Evolutionary conservation across 2,329 filamentous ascomycete species (phyloP), one percentile per base, ranked within the genome.

Genomic region (Gliomastix tumulicola): DNA sequence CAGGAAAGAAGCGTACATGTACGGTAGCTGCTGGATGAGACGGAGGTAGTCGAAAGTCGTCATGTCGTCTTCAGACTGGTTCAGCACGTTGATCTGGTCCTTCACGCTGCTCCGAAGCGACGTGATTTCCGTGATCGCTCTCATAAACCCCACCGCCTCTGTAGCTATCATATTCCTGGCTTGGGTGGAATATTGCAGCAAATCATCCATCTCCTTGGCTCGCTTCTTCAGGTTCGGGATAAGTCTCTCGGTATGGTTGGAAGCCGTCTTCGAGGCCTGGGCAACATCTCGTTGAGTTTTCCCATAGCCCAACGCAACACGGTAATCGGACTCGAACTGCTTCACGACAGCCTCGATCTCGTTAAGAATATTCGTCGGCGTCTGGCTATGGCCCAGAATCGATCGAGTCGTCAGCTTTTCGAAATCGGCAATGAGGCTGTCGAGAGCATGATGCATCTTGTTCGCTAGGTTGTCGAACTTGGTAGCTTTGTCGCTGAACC

Each of bases 1-100:
- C 16, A 94, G 67, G 40, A 95, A 84, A 3, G 88, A 89, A 1
- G 89, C 89, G 55, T 97, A 98, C 49, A 94, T 80, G 39, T 84
- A 82, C 1, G 92, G 92, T 21, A 97, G 73, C 44, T 89, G 80
- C 30, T 89, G 82, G 23, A 96, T 82, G 17, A 87, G 69, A 15
- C 82, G 79, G 17, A 98, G 69, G 28, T 86, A 76, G 44, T 94
- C 83, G 54, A 96, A 89, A 0, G 84, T 82, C 21, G 86, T 79
- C 52, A 84, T 71, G 32, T 86, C 84, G 41, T 92, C 84, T 41
- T 84, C 76, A 7, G 83, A 78, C 34, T 86, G 69, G 44, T 82
- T 81, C 31, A 96, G 63, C 3, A 75, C 70, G 38, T 77, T 78
- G 41, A 95, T 79, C 44, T 84, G 83, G 7, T 69, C 65, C 51